Evolutionary conservation across 331 rosid species (phyloP).

Genomic region (Cydonia oblonga): DNA sequence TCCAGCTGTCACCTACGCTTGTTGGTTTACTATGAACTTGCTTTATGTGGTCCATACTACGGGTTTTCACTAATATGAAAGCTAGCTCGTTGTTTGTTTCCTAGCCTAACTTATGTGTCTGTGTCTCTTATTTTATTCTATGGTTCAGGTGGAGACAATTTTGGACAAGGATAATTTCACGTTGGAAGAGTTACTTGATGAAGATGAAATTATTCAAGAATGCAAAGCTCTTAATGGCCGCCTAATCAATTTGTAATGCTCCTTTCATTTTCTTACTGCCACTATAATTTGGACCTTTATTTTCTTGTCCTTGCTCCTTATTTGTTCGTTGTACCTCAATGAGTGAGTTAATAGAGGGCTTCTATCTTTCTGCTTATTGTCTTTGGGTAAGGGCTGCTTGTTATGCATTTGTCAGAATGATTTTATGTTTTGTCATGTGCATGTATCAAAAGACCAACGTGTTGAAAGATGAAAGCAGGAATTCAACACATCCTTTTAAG

Average conservation of each 20-base stretch:
- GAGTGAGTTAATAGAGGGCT: not conserved
- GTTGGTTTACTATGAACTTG: not conserved
- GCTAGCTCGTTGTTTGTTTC: not conserved
- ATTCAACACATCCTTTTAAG: not conserved
- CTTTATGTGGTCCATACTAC: not conserved
- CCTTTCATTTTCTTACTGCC: constrained; percentile 7
- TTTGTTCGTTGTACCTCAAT: not conserved
- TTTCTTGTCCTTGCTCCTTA: not conserved
- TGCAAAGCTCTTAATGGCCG: constrained; percentile 96
- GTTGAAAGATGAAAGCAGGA: not conserved
- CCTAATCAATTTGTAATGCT: constrained; percentile 88
- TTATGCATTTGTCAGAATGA: not conserved
- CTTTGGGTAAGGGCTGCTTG: not conserved
- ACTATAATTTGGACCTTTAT: constrained; percentile 2
- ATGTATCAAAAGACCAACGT: not conserved
- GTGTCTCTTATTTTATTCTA: not conserved
- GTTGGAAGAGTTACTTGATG: constrained; percentile 91
- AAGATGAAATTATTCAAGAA: constrained; percentile 96
- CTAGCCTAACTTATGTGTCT: not conserved
- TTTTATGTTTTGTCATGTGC: not conserved
- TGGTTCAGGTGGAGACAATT: constrained; percentile 86
- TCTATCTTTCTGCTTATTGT: not conserved
- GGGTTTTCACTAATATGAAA: not conserved
- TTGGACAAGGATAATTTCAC: constrained; percentile 84
- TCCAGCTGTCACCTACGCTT: not conserved